Evolutionary conservation across 2,329 filamentous ascomycete genomes (phyloP), one percentile per base, ranked within the genome.

Genomic region (Clonostachys byssicola): DNA sequence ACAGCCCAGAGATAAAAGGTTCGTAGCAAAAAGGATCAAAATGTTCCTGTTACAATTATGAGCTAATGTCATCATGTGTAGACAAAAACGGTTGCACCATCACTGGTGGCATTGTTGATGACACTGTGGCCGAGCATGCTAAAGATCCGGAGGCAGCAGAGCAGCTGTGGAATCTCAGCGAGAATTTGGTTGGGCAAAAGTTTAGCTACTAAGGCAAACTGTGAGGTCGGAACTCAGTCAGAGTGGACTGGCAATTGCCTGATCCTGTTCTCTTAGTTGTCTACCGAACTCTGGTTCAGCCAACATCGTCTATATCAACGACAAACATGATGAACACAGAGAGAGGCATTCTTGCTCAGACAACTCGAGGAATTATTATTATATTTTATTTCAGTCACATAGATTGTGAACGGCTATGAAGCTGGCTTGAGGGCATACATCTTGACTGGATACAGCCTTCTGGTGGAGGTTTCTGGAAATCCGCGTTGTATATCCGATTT

Each of bases 371-470:
- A 30, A 30, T 30, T 30, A 30, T 30, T 10, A 30, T 30, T 30
- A 30, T 6, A 10, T 30, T 30, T 10, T 30, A 30, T 10, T 10
- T 30, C 10, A 0, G 9, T 9, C 9, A 10, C 23, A 30, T 10
- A 10, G 10, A 42, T 42, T 12, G 30, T 2, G 3, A 18, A 13
- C n/a, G 14, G 40, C 17, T 20, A 40, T 18, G 34, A 6, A 10
- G 39, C 20, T 42, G 83, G 81, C 55, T 79, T 81, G 56, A 95
- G 66, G 2, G 89, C 91, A 67, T 91, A 96, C 63, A 86, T 86
- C 56, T 81, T 79, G 16, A 96, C 86, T 0, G 89, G 87, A 55
- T 85, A 84, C 34, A 95, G 62, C 5, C 51, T 48, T 5, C 16
- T 47, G 1, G 44, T 42, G 40, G 77, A 75, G 41, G 78, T 81